A percentile compares a stretch with the other conserved stretches of the same genome.
Conservation (phyloP, 805 yeast genomes). For the Saccharomycopsis oosterbeekiorum region DNA sequence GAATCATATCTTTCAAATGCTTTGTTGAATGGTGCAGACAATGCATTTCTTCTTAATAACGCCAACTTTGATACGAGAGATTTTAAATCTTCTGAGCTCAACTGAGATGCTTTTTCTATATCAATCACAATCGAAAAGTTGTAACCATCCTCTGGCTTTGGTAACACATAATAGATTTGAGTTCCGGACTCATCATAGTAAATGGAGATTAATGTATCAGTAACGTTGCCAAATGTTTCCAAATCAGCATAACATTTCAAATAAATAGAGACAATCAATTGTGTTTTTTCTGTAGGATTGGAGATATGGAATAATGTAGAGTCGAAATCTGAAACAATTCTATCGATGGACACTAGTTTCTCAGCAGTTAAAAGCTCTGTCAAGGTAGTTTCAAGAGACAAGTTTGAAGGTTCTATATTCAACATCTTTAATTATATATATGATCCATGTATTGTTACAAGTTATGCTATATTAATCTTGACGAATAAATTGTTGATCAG, state of each 20-base stretch:
- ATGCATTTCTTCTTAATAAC: constrained; percentile 69
- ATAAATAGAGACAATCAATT: constrained; percentile 56
- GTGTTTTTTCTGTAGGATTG: constrained; percentile 66
- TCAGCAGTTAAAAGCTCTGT: constrained; percentile 54
- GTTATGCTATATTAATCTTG: too few relatives aligned
- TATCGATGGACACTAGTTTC: constrained; percentile 49
- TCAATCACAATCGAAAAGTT: constrained; percentile 70
- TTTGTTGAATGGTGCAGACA: constrained; percentile 87
- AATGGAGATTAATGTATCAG: constrained; percentile 35
- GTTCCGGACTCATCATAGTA: constrained; percentile 33
- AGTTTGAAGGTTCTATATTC: constrained; percentile 75
- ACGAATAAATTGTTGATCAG: too few relatives aligned
- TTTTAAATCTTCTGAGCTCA: constrained; percentile 33
- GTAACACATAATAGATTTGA: constrained; percentile 28
- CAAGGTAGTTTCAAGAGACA: constrained; percentile 72
- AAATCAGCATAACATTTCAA: constrained; percentile 75
- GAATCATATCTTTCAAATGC: constrained; percentile 76
- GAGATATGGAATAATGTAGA: constrained; percentile 90
- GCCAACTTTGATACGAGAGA: constrained; percentile 56
- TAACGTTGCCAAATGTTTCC: constrained; percentile 50
- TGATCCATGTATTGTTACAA: too few relatives aligned
- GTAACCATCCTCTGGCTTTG: constrained; percentile 63
- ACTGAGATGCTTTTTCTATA: constrained; percentile 32
- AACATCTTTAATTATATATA: constrained; percentile 43
- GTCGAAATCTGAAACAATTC: constrained; percentile 91